A percentile compares a stretch with the other conserved stretches of the same genome.
Evolutionary conservation across 768 basidiomycete species (phyloP).

Genomic region (Stropharia rugosoannulata): DNA sequence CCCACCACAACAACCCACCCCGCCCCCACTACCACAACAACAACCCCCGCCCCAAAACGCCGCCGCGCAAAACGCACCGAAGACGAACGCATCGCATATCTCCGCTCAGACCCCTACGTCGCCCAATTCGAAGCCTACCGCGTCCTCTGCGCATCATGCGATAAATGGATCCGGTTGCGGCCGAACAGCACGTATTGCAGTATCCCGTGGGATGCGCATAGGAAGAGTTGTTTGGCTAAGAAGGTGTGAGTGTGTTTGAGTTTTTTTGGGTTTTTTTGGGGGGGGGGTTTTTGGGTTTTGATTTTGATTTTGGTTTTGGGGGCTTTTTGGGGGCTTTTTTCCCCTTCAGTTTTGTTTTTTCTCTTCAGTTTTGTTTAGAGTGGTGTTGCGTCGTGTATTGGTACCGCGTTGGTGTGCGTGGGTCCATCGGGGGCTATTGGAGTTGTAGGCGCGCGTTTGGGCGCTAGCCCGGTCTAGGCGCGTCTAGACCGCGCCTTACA

Average conservation of each 20-base stretch:
- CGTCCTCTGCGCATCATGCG: constrained; percentile 75
- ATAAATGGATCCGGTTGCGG: constrained; percentile 84
- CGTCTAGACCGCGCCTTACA: too few species aligned
- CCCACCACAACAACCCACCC: constrained; percentile 41
- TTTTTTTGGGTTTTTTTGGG: neutral
- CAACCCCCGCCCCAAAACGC: constrained; percentile 59
- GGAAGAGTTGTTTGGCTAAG: constrained; percentile 80
- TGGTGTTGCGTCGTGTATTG: too few species aligned
- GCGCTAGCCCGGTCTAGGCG: too few species aligned
- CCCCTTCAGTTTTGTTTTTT: too few species aligned
- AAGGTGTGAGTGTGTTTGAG: constrained; percentile 52
- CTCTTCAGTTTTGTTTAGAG: too few species aligned
- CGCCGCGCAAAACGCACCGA: constrained; percentile 76
- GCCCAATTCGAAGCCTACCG: constrained; percentile 81
- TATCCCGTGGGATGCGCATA: constrained; percentile 87
- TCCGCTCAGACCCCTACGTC: constrained; percentile 70
- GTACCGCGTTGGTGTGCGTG: too few species aligned
- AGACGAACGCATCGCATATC: constrained; percentile 73
- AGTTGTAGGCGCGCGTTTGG: too few species aligned
- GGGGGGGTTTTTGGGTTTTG: neutral
- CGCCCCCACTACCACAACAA: constrained; percentile 39
- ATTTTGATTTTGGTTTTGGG: neutral
- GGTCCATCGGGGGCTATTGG: too few species aligned
- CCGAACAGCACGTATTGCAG: constrained; percentile 86
- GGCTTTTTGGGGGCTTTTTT: too few species aligned